Evolutionary conservation across 345 rosid genomes (phyloP).

Genomic region (Citrus trifoliata): DNA sequence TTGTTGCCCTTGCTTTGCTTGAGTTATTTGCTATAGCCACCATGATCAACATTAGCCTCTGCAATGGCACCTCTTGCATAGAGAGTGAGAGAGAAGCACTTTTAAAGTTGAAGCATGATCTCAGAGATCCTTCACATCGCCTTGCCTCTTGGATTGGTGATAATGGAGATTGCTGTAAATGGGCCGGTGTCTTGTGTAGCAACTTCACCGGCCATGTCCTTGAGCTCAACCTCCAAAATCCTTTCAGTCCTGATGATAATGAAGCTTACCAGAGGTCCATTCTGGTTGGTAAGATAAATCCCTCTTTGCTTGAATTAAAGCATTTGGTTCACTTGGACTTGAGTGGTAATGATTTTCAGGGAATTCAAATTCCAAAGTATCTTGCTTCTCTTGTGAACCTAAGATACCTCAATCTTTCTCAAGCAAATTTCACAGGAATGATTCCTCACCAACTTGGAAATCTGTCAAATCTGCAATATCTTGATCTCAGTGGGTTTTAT

Average conservation of each 20-base stretch:
- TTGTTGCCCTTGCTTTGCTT: too few relatives aligned
- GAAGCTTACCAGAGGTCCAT: not conserved
- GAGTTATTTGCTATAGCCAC: too few relatives aligned
- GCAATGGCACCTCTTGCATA: slow-evolving; percentile 2
- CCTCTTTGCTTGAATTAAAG: slow-evolving; percentile 19
- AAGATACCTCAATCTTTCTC: slow-evolving; percentile 21
- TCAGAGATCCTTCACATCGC: slow-evolving; percentile 14
- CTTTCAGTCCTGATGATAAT: too few relatives aligned
- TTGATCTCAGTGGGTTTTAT: not conserved
- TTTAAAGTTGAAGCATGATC: slow-evolving; percentile 17
- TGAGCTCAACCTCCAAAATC: slow-evolving; percentile 8
- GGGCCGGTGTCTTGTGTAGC: slow-evolving; percentile 26
- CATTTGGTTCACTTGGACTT: slow-evolving; percentile 20
- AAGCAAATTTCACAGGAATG: slow-evolving; percentile 15
- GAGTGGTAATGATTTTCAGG: slow-evolving; percentile 14
- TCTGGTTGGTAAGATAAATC: slow-evolving; percentile 22
- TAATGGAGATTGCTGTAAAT: slow-evolving; percentile 21
- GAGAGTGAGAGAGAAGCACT: slow-evolving; percentile 19
- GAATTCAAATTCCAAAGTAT: not conserved
- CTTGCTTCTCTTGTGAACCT: not conserved
- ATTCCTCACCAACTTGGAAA: slow-evolving; percentile 27
- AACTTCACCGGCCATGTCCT: slow-evolving; percentile 17
- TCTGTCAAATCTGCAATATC: slow-evolving; percentile 20
- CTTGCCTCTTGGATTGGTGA: slow-evolving; percentile 20
- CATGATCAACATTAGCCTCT: not conserved